Conservation (phyloP, 257 asterid species). For the Solanum bukasovii region DNA sequence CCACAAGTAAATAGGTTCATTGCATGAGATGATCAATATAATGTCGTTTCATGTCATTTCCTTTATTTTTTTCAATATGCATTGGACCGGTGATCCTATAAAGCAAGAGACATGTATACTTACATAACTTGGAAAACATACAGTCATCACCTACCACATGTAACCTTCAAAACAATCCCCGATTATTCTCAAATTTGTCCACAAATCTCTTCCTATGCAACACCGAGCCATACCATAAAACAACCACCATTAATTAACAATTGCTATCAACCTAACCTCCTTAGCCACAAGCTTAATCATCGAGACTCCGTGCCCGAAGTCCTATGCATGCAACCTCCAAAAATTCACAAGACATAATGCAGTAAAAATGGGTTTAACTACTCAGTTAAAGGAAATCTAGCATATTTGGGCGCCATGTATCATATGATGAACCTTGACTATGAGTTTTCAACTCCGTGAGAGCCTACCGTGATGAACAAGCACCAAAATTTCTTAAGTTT, state of each 20-base stretch:
- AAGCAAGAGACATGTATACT: neutral
- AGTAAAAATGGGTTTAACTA: neutral
- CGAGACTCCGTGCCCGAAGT: neutral
- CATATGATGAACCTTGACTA: neutral
- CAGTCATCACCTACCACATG: neutral
- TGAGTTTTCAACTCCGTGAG: neutral
- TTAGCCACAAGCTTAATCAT: neutral
- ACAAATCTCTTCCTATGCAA: too few relatives aligned
- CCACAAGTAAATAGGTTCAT: neutral
- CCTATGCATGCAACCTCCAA: neutral
- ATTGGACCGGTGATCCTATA: neutral
- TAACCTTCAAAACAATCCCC: neutral
- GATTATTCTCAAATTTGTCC: neutral
- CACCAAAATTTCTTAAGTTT: neutral
- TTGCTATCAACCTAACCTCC: neutral
- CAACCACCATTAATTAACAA: neutral
- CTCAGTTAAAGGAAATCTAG: too few relatives aligned
- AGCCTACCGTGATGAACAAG: neutral
- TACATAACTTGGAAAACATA: too few relatives aligned
- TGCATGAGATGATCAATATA: neutral
- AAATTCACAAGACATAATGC: too few relatives aligned
- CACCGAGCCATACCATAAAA: neutral
- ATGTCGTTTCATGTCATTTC: neutral
- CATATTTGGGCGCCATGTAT: neutral
- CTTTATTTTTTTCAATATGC: neutral